Evolutionary conservation across 192 early-diverging fungal species (phyloP).

Genomic region (Coemansia sp.): DNA sequence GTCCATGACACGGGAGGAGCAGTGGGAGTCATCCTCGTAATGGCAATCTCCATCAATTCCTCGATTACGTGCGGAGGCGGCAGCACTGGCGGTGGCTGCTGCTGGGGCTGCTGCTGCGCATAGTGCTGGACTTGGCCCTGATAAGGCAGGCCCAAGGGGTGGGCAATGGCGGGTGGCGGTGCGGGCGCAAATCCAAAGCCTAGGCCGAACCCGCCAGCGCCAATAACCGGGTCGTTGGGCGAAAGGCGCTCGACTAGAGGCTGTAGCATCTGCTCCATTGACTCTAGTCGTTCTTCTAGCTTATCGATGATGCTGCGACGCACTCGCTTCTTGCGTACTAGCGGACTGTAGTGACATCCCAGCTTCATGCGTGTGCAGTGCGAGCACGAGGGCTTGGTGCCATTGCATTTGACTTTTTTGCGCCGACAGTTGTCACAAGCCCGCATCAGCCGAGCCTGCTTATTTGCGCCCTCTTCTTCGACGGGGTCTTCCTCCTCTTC

Average conservation of each 20-base stretch:
- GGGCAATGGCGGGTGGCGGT: slow-evolving; percentile 30
- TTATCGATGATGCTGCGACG: slow-evolving; percentile 58
- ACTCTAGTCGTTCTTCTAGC: slow-evolving; percentile 53
- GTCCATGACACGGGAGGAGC: slow-evolving; percentile 46
- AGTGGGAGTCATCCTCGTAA: slow-evolving; percentile 37
- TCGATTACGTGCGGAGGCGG: slow-evolving; percentile 45
- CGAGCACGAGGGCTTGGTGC: slow-evolving; percentile 53
- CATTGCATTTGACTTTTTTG: slow-evolving; percentile 60
- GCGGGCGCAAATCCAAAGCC: slow-evolving; percentile 53
- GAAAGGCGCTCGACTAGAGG: slow-evolving; percentile 56
- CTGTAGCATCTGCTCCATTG: slow-evolving; percentile 60
- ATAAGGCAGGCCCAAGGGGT: slow-evolving; percentile 29
- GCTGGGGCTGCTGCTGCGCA: slow-evolving; percentile 13
- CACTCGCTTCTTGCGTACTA: slow-evolving; percentile 57
- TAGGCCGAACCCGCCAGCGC: slow-evolving; percentile 28
- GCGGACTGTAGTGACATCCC: slow-evolving; percentile 57
- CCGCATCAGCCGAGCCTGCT: slow-evolving; percentile 52
- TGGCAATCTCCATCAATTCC: slow-evolving; percentile 53
- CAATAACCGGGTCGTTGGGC: slow-evolving; percentile 52
- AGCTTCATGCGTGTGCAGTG: slow-evolving; percentile 58
- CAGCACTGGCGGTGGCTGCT: slow-evolving; percentile 13
- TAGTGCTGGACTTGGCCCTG: slow-evolving; percentile 9
- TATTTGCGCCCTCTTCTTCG: slow-evolving; percentile 26
- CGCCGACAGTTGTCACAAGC: slow-evolving; percentile 58
- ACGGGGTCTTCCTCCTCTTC: slow-evolving; percentile 21